phyloP scores from a whole-genome alignment of 352 stramenopile species.

The Globisporangium cederbergense region DNA sequence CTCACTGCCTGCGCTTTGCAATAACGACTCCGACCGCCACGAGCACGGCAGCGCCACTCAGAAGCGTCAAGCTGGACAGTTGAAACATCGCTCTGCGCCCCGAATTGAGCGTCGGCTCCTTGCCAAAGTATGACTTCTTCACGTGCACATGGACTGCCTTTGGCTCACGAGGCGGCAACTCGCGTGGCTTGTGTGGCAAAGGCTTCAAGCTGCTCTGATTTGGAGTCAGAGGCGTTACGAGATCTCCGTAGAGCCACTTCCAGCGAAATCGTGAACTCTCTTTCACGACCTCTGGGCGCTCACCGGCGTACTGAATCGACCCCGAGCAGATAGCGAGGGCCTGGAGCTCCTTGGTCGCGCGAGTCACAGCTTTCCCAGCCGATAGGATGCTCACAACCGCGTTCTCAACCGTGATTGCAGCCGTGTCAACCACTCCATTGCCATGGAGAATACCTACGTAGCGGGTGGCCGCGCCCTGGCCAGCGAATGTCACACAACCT shows the following conservation, averaged over 20 bases:
- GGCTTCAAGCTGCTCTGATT: too few species aligned
- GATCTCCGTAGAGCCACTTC: background rate
- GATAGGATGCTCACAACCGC: background rate
- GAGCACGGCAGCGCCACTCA: background rate
- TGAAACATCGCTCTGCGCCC: background rate
- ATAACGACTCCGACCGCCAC: background rate
- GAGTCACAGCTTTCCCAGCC: background rate
- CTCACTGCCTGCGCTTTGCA: slow-evolving; percentile 1
- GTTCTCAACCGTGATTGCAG: background rate
- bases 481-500: background rate
- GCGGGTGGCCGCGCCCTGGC: background rate
- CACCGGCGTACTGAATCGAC: background rate
- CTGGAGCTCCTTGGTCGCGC: slow-evolving; percentile 2
- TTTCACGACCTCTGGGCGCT: background rate
- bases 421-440: background rate
- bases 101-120: background rate
- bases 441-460: background rate
- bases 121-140: slow-evolving; percentile 3
- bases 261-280: background rate
- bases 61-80: background rate
- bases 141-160: slow-evolving; percentile 1
- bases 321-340: background rate
- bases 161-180: background rate
- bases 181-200: background rate
- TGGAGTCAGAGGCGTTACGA: background rate